Evolutionary conservation across 176 grass and related monocot species (phyloP).

Genomic region (Saccharum spontaneum): DNA sequence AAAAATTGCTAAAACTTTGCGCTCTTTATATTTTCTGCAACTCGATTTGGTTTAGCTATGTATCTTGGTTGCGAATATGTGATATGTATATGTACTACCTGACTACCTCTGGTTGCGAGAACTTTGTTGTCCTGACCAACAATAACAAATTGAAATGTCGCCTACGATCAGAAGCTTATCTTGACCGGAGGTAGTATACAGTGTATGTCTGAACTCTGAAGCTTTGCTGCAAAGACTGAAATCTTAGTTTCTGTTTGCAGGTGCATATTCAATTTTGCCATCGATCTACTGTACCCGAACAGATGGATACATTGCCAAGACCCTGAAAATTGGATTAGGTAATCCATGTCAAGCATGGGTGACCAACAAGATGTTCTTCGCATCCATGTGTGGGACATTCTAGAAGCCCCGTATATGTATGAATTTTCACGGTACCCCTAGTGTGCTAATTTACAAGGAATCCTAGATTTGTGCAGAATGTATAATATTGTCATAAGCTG

Average conservation of each 20-base stretch:
- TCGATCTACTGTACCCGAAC: neutral
- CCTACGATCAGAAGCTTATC: neutral
- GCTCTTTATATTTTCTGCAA: neutral
- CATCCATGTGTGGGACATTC: neutral
- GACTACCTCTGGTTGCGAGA: neutral
- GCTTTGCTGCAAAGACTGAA: neutral
- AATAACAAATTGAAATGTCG: neutral
- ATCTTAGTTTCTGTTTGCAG: neutral
- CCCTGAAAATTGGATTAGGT: neutral
- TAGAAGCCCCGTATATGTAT: neutral
- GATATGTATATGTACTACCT: neutral
- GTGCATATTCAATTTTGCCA: neutral
- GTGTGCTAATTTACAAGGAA: neutral
- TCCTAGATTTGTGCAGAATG: constrained; percentile 14
- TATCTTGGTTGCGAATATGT: neutral
- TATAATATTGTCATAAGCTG: neutral
- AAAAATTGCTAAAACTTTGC: neutral
- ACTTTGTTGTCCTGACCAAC: neutral
- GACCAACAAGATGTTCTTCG: neutral
- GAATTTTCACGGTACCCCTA: neutral
- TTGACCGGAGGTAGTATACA: neutral
- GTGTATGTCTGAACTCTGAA: neutral
- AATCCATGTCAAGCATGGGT: neutral
- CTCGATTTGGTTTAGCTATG: neutral
- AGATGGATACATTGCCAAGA: neutral